These are phyloP conservation scores for Phytophthora boehmeriae DNA, from an alignment of 352 stramenopile genomes.

Conservation along the genomic window DNA sequence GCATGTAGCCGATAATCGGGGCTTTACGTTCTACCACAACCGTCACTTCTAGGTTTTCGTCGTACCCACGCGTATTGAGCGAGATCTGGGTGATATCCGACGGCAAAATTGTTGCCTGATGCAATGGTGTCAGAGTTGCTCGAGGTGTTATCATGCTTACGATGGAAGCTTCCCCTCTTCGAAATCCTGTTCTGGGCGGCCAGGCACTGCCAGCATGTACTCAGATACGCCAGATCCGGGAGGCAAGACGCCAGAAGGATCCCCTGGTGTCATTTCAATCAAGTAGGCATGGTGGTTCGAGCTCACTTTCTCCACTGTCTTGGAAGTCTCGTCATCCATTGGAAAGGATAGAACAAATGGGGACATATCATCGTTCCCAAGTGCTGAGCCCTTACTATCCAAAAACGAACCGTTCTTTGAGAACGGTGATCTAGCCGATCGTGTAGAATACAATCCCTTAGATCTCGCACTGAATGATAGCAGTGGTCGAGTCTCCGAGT, in stretches of 20 bases:
- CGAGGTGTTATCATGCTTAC: slow-evolving; percentile 35
- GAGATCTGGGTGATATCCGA: slow-evolving; percentile 79
- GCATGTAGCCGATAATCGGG: slow-evolving; percentile 70
- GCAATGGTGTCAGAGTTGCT: slow-evolving; percentile 32
- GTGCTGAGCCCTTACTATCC: slow-evolving; percentile 34
- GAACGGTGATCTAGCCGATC: slow-evolving; percentile 52
- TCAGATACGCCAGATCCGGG: slow-evolving; percentile 46
- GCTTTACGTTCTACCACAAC: slow-evolving; percentile 72
- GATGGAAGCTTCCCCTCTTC: slow-evolving; percentile 35
- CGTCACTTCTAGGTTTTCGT: slow-evolving; percentile 75
- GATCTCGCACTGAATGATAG: slow-evolving; percentile 41
- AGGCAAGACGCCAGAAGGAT: slow-evolving; percentile 46
- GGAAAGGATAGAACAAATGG: slow-evolving; percentile 82
- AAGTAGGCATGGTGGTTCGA: slow-evolving; percentile 73
- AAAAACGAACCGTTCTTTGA: slow-evolving; percentile 44
- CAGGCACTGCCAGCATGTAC: slow-evolving; percentile 77
- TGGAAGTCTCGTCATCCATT: slow-evolving; percentile 67
- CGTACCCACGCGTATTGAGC: slow-evolving; percentile 67
- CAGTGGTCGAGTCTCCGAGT: slow-evolving; percentile 50
- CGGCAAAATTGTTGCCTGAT: slow-evolving; percentile 53
- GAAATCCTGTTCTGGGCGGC: slow-evolving; percentile 36
- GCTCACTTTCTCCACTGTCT: slow-evolving; percentile 52
- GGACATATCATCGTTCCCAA: slow-evolving; percentile 40
- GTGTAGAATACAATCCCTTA: slow-evolving; percentile 53
- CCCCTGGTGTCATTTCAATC: slow-evolving; percentile 72